Base-by-base conservation (phyloP, 371 early-diverging fungal genomes). In the Mucor velutinosus region DNA sequence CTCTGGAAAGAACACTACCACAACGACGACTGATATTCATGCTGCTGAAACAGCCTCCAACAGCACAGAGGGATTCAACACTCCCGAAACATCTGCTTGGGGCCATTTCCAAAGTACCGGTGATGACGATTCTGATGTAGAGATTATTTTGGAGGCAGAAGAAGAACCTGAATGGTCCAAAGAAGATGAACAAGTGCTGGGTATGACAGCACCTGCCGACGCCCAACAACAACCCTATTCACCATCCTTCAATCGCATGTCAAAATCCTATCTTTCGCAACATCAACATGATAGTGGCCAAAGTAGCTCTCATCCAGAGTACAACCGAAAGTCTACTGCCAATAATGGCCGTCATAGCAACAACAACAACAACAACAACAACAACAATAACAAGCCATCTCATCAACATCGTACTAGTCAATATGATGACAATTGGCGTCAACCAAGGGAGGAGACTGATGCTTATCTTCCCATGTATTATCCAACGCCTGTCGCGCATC, bases 121-220 rank as follows among this genome's bases (percentile, higher is more conserved):
- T 30, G 77, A 79, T 39, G 73, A 74, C 30, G 79, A 79, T 49
- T 79, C 79, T 0, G 79, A 79, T 61, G 79, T 79, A 0, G 79
- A 76, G 32, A 79, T 79, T 43, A 75, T 79, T 11, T 37, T 79
- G 27, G 79, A 79, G 67, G 75, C 69, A 7, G 75, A 67, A n/a
- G 58, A 67, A n/a, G 58, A 66, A 33, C 57, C 69, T 21, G 63
- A 67, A 15, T 67, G 71, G 69, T 45, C 51, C 1, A 63, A 65
- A 25, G 7, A 33, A 1, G 59, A 57, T 25, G 70, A 72, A 25
- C 74, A 67, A 33, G 65, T 76, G 4, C 43, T 76, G 10, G 76
- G 76, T 41, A 76, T 76, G 41, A 70, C 73, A 21, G 70, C 73
- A 11, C 76, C 76, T 3, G 49, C 27, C 8, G 60, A 66, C 10